Base-by-base conservation (phyloP, 257 asterid species). In the Prunella vulgaris region DNA sequence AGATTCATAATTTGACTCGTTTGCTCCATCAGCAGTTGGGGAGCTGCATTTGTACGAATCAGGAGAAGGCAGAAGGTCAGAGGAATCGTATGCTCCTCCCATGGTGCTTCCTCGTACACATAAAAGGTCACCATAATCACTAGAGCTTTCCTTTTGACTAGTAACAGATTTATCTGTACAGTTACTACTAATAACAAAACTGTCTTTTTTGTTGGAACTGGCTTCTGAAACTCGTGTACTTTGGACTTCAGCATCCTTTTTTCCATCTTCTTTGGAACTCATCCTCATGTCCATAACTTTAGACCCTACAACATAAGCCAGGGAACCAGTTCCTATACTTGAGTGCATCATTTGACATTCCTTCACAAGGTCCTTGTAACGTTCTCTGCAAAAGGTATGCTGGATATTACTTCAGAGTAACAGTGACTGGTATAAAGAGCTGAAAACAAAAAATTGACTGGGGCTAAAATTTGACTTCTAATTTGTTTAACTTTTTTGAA, bases 281-380 rank as follows among this genome's bases (percentile, higher is more conserved):
- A 85, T 85, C 81, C 99, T 84, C 96, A 90, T 80, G 80, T 93
- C 99, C 99, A 93, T 86, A 79, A 93, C 95, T 78, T 90, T 93
- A 65, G 99, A 87, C 72, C 99, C 99, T 59, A 93, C 89, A 74
- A 85, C 90, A 82, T 87, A 88, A 56, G 99, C 99, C 77, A 93
- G 89, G 58, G 96, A 85, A 78, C 99, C 99, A 71, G 99, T 93
- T 76, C 99, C 99, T 70, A 93, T 68, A 82, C 96, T 93, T 63
- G 99, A 84, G 87, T 93, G 97, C 99, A 93, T 93, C 78, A 70
- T 60, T 79, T 87, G 99, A 72, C 97, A 93, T 79, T 90, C 91
- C 77, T 83, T 88, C 65, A 87, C 80, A 33, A 93, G 99, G 68
- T 88, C 96, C 64, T 67, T 78, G 75, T 87, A 93, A 3, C 99